These are phyloP conservation scores for Phytophthora tubulina DNA, from an alignment of 352 stramenopile genomes.

Conservation along the genomic window DNA sequence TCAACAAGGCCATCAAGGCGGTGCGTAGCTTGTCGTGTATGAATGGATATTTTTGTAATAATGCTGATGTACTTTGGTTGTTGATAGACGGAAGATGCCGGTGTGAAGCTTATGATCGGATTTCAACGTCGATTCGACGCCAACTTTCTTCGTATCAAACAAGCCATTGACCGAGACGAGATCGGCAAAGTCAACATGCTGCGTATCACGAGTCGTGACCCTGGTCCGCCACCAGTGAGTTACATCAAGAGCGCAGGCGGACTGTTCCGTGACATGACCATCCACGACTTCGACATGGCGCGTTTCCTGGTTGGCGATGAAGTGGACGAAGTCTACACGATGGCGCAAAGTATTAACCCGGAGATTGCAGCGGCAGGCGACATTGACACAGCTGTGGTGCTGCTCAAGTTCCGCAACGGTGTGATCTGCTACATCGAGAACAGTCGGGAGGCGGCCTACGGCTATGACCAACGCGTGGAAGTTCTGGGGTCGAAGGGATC, in stretches of 20 bases:
- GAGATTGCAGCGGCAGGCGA: constrained; percentile 82
- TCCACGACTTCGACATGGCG: constrained; percentile 97
- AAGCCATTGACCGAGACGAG: constrained; percentile 87
- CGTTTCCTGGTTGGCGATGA: constrained; percentile 92
- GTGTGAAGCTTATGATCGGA: constrained; percentile 96
- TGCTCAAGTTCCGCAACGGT: constrained; percentile 93
- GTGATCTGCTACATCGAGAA: constrained; percentile 95
- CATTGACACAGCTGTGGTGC: constrained; percentile 92
- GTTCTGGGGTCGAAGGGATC: constrained; percentile 94
- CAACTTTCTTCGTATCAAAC: constrained; percentile 93
- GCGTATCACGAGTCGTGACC: constrained; percentile 77
- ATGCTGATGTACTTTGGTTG: not conserved
- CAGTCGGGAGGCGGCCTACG: constrained; percentile 93
- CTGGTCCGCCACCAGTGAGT: constrained; percentile 46
- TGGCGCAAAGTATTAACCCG: constrained; percentile 63
- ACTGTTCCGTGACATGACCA: constrained; percentile 96
- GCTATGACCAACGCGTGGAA: constrained; percentile 96
- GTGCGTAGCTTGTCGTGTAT: constrained; percentile 30
- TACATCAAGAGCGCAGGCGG: constrained; percentile 84
- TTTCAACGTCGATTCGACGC: constrained; percentile 95
- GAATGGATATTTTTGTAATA: not conserved
- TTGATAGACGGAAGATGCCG: constrained; percentile 44
- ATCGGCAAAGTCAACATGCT: constrained; percentile 91
- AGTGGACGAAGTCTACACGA: constrained; percentile 76
- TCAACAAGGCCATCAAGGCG: constrained; percentile 65